Evolutionary conservation across 1,284 basidiomycete genomes (phyloP), one percentile per base, ranked within the genome.

Genomic region (Apiotrichum sp.): DNA sequence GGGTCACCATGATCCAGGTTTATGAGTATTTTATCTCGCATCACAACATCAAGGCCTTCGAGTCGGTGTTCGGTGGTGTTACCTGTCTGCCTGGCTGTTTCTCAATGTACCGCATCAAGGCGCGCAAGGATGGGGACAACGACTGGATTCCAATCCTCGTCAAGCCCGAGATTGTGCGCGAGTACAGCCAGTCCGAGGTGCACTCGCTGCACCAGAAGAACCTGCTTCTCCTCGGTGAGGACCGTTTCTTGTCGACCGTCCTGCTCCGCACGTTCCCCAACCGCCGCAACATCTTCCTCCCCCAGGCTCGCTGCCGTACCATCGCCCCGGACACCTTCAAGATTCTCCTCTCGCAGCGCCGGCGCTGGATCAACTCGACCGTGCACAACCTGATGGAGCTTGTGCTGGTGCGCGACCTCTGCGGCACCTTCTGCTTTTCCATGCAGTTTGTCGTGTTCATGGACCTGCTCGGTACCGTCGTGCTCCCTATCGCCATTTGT

Each of bases 1-100:
- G 96, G 96, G 93, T 99, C 33, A 98, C 96, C 1, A 86, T 87
- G 45, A 99, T 99, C 66, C 95, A 98, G 74, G 75, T 93, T 16
- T 97, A 92, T 76, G 93, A 97, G 72, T 98, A 98, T 78, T 98
- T 97, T 78, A 98, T 99, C 72, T 97, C 93, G 38, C 96, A 98
- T 75, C 95, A 98, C 76, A 84, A 93, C 58, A 89, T 93, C 62
- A 98, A 99, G 74, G 93, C 93, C 2, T 99, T 98, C 78, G 96
- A 99, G 75, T 93, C 93, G 31, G 92, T 98, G 14, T 98, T 98
- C 73, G 96, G 96, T 72, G 96, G 96, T 85, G 96, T 99, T 55
- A 93, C 96, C 13, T 99, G 96, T 81, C 79, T 98, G 44, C 96
- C 96, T 0, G 96, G 96, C 29, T 98, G 96, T 78, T 99, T 99